These are phyloP conservation scores for Trichoderma asperelloides DNA, from an alignment of 495 filamentous ascomycete genomes.

Conservation along the genomic window DNA sequence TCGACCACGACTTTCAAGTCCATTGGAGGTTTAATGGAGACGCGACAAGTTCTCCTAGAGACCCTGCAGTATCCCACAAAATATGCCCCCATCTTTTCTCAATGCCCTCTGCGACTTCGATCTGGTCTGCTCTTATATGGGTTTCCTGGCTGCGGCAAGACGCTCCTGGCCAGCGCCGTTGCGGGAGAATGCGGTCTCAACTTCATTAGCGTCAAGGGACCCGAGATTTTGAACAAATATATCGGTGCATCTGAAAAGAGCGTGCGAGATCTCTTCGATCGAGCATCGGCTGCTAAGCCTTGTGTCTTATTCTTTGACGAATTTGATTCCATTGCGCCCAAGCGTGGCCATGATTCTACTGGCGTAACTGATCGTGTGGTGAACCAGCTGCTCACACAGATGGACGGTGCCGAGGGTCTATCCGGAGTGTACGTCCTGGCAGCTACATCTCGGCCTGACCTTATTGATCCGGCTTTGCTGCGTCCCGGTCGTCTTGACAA, in stretches of 20 bases:
- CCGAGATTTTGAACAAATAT: constrained; percentile 97
- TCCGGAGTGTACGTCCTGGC: constrained; percentile 93
- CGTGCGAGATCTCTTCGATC: constrained; percentile 88
- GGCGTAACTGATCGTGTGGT: constrained; percentile 98
- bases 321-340: constrained; percentile 94
- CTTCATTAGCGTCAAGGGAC: constrained; percentile 96
- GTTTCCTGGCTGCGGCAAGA: constrained; percentile 94
- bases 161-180: constrained; percentile 83
- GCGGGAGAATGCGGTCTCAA: constrained; percentile 94
- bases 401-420: constrained; percentile 95
- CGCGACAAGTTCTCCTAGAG: constrained; percentile 79
- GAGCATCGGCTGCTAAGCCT: constrained; percentile 79
- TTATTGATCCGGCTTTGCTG: constrained; percentile 89
- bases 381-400: constrained; percentile 94
- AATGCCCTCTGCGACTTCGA: constrained; percentile 84
- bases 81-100: constrained; percentile 94
- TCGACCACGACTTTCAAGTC: constrained; percentile 81
- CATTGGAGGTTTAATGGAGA: constrained; percentile 80
- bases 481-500: constrained; percentile 89
- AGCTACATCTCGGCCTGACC: constrained; percentile 80
- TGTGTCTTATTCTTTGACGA: constrained; percentile 97
- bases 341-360: constrained; percentile 91
- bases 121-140: constrained; percentile 90
- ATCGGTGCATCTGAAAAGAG: constrained; percentile 94
- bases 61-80: constrained; percentile 95